Conservation (phyloP, 75 land plant species). For the Chamaecyparis obtusa region DNA sequence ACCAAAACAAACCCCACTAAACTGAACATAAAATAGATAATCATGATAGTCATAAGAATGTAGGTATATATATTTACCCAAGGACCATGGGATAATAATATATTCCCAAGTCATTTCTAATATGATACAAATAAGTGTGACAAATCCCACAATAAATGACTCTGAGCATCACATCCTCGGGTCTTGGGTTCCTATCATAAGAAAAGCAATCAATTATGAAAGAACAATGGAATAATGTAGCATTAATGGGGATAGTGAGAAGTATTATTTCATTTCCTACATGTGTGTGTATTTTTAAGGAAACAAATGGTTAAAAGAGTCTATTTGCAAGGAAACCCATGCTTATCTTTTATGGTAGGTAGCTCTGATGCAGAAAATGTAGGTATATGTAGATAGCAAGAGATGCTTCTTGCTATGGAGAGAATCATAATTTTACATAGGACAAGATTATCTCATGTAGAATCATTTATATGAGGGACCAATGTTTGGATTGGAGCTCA, state of each 20-base stretch:
- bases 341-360: background rate
- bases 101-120: constrained; percentile 63
- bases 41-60: no score
- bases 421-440: no score
- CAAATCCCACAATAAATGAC: constrained; percentile 80
- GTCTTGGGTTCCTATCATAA: constrained; percentile 45
- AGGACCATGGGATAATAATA: constrained; percentile 91
- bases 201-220: constrained; percentile 36
- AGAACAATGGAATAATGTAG: background rate
- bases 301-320: constrained; percentile 48
- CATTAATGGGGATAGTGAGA: background rate
- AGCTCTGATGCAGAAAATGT: no score
- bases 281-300: constrained; percentile 60
- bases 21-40: no score
- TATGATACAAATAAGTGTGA: constrained; percentile 77
- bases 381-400: no score
- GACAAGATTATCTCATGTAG: no score
- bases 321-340: no score
- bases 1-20: no score
- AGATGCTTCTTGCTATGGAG: no score
- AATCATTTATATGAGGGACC: no score
- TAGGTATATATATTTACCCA: constrained; percentile 40
- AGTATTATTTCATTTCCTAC: constrained; percentile 18
- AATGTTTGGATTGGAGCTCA: no score
- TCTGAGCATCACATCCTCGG: constrained; percentile 22